phyloP scores from a whole-genome alignment of 2,329 filamentous ascomycete genomes.

The Ophiostoma quercus region DNA sequence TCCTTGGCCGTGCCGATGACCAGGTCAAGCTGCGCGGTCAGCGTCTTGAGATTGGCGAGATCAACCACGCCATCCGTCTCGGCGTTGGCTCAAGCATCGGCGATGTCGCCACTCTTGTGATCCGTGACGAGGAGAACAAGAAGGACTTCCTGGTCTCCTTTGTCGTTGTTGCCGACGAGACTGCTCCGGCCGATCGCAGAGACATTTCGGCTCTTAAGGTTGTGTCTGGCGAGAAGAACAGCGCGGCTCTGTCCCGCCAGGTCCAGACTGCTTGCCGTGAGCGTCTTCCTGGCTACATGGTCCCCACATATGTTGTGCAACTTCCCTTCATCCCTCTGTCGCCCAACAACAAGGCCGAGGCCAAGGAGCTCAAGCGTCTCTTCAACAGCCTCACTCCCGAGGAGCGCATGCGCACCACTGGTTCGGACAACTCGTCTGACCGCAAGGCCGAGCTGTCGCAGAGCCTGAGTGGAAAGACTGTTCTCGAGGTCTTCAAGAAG shows the following conservation, averaged over 20 bases:
- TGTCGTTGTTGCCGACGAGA: constrained; percentile 39
- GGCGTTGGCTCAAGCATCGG: constrained; percentile 48
- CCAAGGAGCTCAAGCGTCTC: constrained; percentile 60
- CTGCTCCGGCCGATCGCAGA: not conserved
- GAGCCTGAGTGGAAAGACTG: not conserved
- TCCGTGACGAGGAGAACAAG: constrained; percentile 64
- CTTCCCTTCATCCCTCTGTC: constrained; percentile 72
- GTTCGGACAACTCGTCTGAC: constrained; percentile 37
- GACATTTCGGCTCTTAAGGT: not conserved
- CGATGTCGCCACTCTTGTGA: constrained; percentile 72
- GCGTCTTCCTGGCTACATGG: constrained; percentile 78
- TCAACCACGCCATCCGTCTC: constrained; percentile 73
- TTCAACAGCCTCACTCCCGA: constrained; percentile 58
- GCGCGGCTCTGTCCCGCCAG: constrained; percentile 38
- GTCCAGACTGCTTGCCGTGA: constrained; percentile 61
- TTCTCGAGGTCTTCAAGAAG: constrained; percentile 42
- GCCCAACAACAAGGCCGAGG: constrained; percentile 83
- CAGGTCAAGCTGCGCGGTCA: constrained; percentile 90
- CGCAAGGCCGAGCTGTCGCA: not conserved
- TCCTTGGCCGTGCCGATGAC: constrained; percentile 81
- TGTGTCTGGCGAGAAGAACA: constrained; percentile 1
- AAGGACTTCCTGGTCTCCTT: constrained; percentile 83
- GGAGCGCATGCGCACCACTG: constrained; percentile 55
- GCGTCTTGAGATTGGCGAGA: constrained; percentile 82
- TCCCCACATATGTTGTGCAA: constrained; percentile 75